phyloP scores from a whole-genome alignment of 441 rosid genomes.

The Aleurites moluccanus region DNA sequence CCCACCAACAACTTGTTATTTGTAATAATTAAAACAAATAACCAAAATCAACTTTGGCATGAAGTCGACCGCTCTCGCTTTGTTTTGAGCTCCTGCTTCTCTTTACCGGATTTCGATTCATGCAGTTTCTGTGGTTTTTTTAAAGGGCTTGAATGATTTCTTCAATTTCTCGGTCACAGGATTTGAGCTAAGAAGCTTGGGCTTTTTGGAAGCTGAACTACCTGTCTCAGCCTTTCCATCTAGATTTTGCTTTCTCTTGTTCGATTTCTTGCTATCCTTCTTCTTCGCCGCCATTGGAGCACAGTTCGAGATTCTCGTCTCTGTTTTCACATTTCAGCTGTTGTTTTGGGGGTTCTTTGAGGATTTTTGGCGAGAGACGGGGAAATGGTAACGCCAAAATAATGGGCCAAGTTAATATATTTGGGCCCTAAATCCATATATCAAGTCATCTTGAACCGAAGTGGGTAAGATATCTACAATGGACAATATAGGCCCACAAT shows the following conservation, averaged over 20 bases:
- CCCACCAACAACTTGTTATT: neutral
- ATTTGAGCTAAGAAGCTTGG: constrained; percentile 41
- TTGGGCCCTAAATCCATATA: neutral
- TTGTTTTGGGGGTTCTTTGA: constrained; percentile 19
- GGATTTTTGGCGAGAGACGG: constrained; percentile 28
- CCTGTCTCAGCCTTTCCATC: constrained; percentile 32
- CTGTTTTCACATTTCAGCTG: neutral
- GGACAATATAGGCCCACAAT: too few species aligned
- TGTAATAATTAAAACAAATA: neutral
- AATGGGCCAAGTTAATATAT: neutral
- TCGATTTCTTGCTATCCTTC: constrained; percentile 32
- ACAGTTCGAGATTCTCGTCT: neutral
- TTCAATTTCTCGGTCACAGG: constrained; percentile 20
- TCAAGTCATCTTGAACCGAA: too few species aligned
- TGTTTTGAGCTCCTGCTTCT: constrained; percentile 31
- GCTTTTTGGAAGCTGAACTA: constrained; percentile 49
- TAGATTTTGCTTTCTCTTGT: constrained; percentile 53
- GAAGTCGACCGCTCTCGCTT: constrained; percentile 63
- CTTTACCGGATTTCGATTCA: constrained; percentile 26
- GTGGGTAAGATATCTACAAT: too few species aligned
- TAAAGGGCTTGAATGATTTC: constrained; percentile 30
- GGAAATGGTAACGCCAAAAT: neutral
- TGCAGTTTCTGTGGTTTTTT: constrained; percentile 7
- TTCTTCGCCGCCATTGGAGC: constrained; percentile 64
- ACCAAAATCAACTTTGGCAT: constrained; percentile 54